These are phyloP conservation scores for Teunomyces tritomae DNA, from an alignment of 805 yeast species.

Conservation along the genomic window DNA sequence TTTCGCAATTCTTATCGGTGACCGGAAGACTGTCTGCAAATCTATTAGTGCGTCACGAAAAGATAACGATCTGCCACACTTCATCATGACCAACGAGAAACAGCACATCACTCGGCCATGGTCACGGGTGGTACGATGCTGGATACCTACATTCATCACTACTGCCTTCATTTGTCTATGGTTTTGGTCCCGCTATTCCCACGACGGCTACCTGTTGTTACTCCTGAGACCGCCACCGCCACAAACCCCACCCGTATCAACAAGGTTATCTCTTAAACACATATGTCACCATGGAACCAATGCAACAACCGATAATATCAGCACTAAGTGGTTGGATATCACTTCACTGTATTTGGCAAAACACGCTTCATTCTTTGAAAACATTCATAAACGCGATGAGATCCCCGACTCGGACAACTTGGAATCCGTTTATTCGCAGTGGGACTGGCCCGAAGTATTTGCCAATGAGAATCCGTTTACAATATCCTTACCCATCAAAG, in stretches of 20 bases:
- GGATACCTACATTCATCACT: background rate
- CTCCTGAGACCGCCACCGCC: background rate
- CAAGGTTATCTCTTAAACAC: conserved; percentile 44
- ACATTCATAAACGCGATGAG: conserved; percentile 3
- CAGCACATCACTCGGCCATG: background rate
- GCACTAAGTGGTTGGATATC: conserved; percentile 48
- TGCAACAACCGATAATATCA: conserved; percentile 32
- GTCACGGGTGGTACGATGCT: background rate
- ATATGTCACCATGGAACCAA: conserved; percentile 62
- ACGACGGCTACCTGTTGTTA: background rate
- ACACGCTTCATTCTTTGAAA: conserved; percentile 7
- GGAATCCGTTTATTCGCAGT: conserved; percentile 11
- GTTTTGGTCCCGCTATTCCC: background rate
- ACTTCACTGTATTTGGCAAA: conserved; percentile 37
- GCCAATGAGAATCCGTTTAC: conserved; percentile 40
- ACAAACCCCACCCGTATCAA: background rate
- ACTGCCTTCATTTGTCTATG: background rate
- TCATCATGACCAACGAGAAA: background rate
- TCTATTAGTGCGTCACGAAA: background rate
- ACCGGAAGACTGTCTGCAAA: background rate
- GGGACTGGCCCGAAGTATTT: conserved; percentile 38
- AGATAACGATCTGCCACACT: conserved; percentile 1
- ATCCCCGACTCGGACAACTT: conserved; percentile 6
- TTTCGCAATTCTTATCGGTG: background rate
- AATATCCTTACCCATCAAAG: conserved; percentile 28